Evolutionary conservation across 805 yeast species (phyloP).

Genomic region (Vanderwaltozyma yarrowii): DNA sequence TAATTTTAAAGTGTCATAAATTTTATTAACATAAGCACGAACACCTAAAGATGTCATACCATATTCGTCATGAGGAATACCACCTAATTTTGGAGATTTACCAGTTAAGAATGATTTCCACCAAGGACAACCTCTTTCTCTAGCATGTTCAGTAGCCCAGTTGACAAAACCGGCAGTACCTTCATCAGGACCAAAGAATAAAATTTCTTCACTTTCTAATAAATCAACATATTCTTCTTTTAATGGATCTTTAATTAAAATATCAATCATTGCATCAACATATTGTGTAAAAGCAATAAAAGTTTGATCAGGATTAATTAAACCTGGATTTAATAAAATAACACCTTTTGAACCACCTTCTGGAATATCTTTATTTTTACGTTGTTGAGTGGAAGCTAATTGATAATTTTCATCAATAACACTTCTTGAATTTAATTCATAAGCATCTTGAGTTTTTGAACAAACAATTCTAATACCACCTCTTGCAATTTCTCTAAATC

Average conservation of each 20-base stretch:
- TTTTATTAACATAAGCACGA: slow-evolving; percentile 79
- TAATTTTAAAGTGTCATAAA: slow-evolving; percentile 68
- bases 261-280: slow-evolving; percentile 81
- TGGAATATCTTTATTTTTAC: slow-evolving; percentile 95
- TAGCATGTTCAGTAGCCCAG: slow-evolving; percentile 96
- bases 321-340: slow-evolving; percentile 67
- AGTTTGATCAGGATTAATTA: slow-evolving; percentile 63
- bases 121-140: slow-evolving; percentile 87
- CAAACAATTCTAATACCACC: slow-evolving; percentile 96
- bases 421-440: slow-evolving; percentile 72
- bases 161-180: slow-evolving; percentile 92
- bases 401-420: slow-evolving; percentile 95
- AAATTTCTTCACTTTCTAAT: slow-evolving; percentile 74
- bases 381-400: slow-evolving; percentile 90
- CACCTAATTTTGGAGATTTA: slow-evolving; percentile 83
- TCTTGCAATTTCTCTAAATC: slow-evolving; percentile 94
- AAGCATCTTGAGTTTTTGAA: slow-evolving; percentile 77
- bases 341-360: slow-evolving; percentile 99
- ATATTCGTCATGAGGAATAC: slow-evolving; percentile 95
- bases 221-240: slow-evolving; percentile 80
- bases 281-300: slow-evolving; percentile 84
- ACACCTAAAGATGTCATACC: slow-evolving; percentile 97
- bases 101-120: slow-evolving; percentile 99
- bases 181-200: slow-evolving; percentile 99
- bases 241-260: slow-evolving; percentile 69